Conservation (phyloP, 2,329 filamentous ascomycete genomes). For the Paraconiothyrium brasiliense region DNA sequence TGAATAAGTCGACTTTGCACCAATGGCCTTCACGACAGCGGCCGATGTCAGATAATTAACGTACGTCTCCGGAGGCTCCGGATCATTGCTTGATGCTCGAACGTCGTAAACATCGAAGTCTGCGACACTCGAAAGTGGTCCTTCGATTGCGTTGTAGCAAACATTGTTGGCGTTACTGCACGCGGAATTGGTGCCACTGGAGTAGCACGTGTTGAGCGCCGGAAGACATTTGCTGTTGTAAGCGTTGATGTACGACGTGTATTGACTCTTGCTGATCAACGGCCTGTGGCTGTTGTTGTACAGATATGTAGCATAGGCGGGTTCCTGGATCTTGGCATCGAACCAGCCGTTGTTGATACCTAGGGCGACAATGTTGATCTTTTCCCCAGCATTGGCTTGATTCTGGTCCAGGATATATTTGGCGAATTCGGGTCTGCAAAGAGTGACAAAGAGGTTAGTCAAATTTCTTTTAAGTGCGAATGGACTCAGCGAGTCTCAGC, state of each 20-base stretch:
- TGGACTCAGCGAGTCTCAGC: neutral
- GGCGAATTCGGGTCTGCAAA: slow-evolving; percentile 55
- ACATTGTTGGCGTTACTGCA: slow-evolving; percentile 64
- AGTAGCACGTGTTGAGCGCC: slow-evolving; percentile 61
- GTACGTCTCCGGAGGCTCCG: slow-evolving; percentile 65
- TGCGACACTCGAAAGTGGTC: slow-evolving; percentile 56
- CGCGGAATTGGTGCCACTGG: slow-evolving; percentile 57
- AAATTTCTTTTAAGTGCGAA: neutral
- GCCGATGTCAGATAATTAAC: slow-evolving; percentile 63
- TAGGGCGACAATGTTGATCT: slow-evolving; percentile 58
- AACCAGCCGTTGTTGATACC: slow-evolving; percentile 66
- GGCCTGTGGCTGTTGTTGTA: slow-evolving; percentile 62
- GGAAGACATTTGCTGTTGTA: slow-evolving; percentile 69
- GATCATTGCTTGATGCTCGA: slow-evolving; percentile 62
- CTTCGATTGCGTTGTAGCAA: slow-evolving; percentile 62
- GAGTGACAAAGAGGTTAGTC: neutral
- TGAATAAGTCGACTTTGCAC: slow-evolving; percentile 66
- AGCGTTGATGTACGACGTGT: slow-evolving; percentile 64
- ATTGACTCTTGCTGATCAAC: slow-evolving; percentile 36
- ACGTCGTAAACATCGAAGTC: slow-evolving; percentile 67
- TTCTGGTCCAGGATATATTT: slow-evolving; percentile 58
- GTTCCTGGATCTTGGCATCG: slow-evolving; percentile 62
- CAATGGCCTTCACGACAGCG: slow-evolving; percentile 62
- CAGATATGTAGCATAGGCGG: slow-evolving; percentile 57
- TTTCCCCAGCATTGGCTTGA: slow-evolving; percentile 39